Conservation (phyloP, 1,284 basidiomycete genomes). For the Heterobasidion annosum region DNA sequence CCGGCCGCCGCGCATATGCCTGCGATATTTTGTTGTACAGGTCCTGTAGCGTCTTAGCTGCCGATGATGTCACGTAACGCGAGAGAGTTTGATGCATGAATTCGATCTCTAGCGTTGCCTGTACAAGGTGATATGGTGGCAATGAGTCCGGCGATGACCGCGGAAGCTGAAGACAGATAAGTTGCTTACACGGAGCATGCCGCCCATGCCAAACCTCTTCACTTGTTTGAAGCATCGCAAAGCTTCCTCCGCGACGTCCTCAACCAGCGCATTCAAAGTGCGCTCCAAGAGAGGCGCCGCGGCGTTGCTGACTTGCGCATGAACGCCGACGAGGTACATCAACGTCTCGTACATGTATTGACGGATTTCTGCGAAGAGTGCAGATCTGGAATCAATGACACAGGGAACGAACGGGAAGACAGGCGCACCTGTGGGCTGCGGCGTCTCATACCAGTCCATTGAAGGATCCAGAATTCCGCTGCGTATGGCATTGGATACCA, state of each 20-base stretch:
- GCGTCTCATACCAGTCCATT: constrained; percentile 90
- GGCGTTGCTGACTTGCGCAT: constrained; percentile 81
- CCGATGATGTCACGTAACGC: constrained; percentile 75
- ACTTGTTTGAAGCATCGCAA: constrained; percentile 82
- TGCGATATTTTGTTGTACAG: constrained; percentile 93
- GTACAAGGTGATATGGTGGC: constrained; percentile 3
- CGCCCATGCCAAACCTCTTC: constrained; percentile 91
- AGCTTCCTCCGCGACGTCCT: constrained; percentile 77
- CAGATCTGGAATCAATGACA: background rate
- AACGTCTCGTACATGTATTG: constrained; percentile 90
- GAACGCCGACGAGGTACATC: constrained; percentile 84
- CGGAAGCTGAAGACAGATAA: constrained; percentile 19
- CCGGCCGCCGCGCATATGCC: constrained; percentile 74
- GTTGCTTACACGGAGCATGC: constrained; percentile 79
- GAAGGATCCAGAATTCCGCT: constrained; percentile 71
- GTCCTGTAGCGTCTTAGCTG: constrained; percentile 79
- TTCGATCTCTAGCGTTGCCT: constrained; percentile 98
- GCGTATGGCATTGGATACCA: constrained; percentile 63
- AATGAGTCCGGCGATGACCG: background rate
- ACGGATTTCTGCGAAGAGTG: constrained; percentile 64
- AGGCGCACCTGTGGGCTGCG: constrained; percentile 73
- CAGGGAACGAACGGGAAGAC: background rate
- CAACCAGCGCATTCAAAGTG: constrained; percentile 76
- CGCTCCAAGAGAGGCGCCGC: constrained; percentile 77
- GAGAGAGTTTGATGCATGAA: constrained; percentile 95